Evolutionary conservation across 1,139 yeast genomes (phyloP).

Genomic region (Sugiyamaella neomexicana): DNA sequence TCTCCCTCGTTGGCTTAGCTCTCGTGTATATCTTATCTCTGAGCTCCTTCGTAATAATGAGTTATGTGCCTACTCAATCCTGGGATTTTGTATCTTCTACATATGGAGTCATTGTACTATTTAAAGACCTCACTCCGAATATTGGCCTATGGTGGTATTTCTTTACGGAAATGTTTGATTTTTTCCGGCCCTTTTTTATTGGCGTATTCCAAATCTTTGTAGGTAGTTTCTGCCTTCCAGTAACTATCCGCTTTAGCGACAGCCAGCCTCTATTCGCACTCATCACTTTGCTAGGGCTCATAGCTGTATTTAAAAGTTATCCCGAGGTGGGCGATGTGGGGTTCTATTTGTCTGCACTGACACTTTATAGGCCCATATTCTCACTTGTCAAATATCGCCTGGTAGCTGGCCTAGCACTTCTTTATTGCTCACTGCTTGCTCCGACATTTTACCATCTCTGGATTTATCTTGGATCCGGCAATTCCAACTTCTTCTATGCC

Average conservation of each 20-base stretch:
- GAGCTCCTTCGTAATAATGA: constrained; percentile 42
- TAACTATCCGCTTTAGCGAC: constrained; percentile 61
- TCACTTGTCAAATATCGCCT: constrained; percentile 46
- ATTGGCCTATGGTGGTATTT: constrained; percentile 98
- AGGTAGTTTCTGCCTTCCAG: constrained; percentile 67
- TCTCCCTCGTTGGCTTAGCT: constrained; percentile 20
- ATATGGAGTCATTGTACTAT: constrained; percentile 60
- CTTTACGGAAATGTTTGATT: constrained; percentile 91
- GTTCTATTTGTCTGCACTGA: constrained; percentile 59
- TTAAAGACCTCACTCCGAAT: constrained; percentile 75
- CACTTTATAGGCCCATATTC: constrained; percentile 52
- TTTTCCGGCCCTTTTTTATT: constrained; percentile 78
- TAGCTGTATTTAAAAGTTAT: constrained; percentile 75
- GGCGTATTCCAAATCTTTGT: constrained; percentile 80
- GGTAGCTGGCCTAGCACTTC: constrained; percentile 46
- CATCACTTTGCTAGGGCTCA: constrained; percentile 62
- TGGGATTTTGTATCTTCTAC: constrained; percentile 60
- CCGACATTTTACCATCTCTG: constrained; percentile 93
- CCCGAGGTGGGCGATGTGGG: constrained; percentile 88
- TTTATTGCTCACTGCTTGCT: constrained; percentile 59
- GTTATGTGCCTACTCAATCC: constrained; percentile 48
- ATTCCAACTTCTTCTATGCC: constrained; percentile 94
- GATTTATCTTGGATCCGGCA: constrained; percentile 94
- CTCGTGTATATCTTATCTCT: constrained; percentile 27
- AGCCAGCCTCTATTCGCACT: constrained; percentile 61